Base-by-base conservation (phyloP, 106 monocot species). In the Agapanthus africanus region DNA sequence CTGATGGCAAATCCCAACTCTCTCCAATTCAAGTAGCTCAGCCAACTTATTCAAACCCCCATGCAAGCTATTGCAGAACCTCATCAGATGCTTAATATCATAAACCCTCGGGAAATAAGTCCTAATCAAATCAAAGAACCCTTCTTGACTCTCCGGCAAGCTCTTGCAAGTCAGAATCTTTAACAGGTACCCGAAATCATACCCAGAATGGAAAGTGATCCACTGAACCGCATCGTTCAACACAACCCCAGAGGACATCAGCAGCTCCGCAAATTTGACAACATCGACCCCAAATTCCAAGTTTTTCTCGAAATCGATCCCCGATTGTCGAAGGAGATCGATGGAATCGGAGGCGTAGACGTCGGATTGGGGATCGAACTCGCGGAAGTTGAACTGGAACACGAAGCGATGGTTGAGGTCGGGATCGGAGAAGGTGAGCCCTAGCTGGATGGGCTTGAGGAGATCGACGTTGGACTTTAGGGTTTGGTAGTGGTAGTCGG, bases 381-480 rank as follows among this genome's bases (percentile, higher is more conserved):
- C 70, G 35, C 70, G 57, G 59, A 71, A 71, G 56, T 71, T 71
- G 56, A 71, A 71, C 59, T 71, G 70, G 49, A 46, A 71, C 23
- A 71, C 70, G 56, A 31, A 71, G 36, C 56, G 70, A n/a, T 50
- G 70, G 27, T 47, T 11, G 28, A 77, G 77, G 35, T 40, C 9
- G 57, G 69, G 74, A 47, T 78, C 78, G 63, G 78, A 82, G 66
- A 82, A 78, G 67, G 78, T 74, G 56, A 82, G 74, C 10, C 82
- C 82, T 7, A 82, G 69, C 74, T 78, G 82, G 70, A 78, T 56
- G 56, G 25, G 56, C 26, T 56, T 56, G 19, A 56, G 56, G 22
- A 56, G 18, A 25, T 56, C 56, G 56, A 56, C 56, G 56, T 56
- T 56, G 56, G 56, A 56, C 21, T 56, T 56, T 68, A 82, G 73